Evolutionary conservation across 2,329 filamentous ascomycete species (phyloP), one percentile per base, ranked within the genome.

Genomic region (Cladophialophora carrionii): DNA sequence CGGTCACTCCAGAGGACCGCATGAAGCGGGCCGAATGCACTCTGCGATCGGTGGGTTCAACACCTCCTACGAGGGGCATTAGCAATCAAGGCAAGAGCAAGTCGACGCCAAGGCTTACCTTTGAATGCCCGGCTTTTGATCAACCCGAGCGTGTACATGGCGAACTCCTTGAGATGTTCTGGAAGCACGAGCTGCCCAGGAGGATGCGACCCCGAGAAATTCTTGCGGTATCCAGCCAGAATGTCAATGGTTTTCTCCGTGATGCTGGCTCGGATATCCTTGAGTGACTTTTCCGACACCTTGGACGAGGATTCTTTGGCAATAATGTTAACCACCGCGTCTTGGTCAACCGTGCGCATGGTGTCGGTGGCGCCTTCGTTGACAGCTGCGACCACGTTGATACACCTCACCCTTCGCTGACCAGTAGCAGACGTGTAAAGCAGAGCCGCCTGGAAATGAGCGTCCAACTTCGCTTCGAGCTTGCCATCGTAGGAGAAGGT

Each of bases 401-500:
- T 91, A 78, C 95, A 99, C 65, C 95, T 85, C 56, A 99, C 95
- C 61, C 95, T 86, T 56, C 95, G 88, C 78, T 99, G 88, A 3
- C 95, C 95, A 57, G 85, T 88, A 3, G 92, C 90, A 4, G 94
- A 96, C 0, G 95, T 99, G 79, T 99, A 99, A 1, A 99, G 85
- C 2, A 99, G 81, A 1, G 95, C 95, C 24, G 91, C 92, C 76
- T 99, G 95, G 84, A 99, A 99, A 79, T 99, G 95, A 7, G 94
- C 94, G 77, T 99, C 95, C 24, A 98, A 84, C 78, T 97, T 97
- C 4, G 92, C 83, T 77, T 99, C 95, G n/a, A 99, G 86, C 79
- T 98, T 98, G 66, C 95, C 95, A 74, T 99, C 95, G 77, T 99
- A 96, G 72, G 87, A 90, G 76, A 99, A 99, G 56, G 92, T 89